These are phyloP conservation scores for Nicotiana knightiana DNA, from an alignment of 257 asterid genomes.

Conservation along the genomic window DNA sequence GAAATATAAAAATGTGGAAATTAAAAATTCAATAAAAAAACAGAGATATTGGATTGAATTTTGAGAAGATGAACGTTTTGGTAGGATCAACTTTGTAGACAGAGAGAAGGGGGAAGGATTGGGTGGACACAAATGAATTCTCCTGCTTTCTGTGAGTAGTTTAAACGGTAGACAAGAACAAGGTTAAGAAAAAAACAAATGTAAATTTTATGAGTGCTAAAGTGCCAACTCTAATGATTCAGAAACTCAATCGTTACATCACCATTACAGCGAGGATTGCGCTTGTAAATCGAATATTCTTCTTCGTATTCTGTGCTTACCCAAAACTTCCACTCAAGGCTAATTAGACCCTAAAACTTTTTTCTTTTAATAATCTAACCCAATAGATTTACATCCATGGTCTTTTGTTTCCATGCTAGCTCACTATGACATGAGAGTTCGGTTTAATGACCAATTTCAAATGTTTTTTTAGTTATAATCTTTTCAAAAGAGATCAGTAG, in stretches of 20 bases:
- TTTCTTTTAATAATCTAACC: background rate
- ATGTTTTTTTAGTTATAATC: too few relatives aligned
- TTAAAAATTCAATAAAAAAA: background rate
- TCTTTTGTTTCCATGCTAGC: background rate
- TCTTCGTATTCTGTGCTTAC: background rate
- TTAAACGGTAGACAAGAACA: background rate
- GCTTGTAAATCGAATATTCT: background rate
- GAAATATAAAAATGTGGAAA: background rate
- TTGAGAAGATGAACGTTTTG: background rate
- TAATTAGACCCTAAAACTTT: background rate
- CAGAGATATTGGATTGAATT: background rate
- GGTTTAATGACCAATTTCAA: too few relatives aligned
- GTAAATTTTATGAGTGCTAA: background rate
- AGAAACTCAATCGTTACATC: background rate
- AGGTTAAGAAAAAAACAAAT: background rate
- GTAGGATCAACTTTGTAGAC: background rate
- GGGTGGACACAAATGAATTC: slow-evolving; percentile 1
- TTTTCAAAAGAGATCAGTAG: too few relatives aligned
- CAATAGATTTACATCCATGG: background rate
- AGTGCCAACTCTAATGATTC: background rate
- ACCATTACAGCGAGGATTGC: background rate
- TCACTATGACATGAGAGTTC: background rate
- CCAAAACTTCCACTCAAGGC: background rate
- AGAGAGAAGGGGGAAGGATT: background rate
- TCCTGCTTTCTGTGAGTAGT: background rate